phyloP scores from a whole-genome alignment of 306 rosid genomes.

The Castanospermum australe region DNA sequence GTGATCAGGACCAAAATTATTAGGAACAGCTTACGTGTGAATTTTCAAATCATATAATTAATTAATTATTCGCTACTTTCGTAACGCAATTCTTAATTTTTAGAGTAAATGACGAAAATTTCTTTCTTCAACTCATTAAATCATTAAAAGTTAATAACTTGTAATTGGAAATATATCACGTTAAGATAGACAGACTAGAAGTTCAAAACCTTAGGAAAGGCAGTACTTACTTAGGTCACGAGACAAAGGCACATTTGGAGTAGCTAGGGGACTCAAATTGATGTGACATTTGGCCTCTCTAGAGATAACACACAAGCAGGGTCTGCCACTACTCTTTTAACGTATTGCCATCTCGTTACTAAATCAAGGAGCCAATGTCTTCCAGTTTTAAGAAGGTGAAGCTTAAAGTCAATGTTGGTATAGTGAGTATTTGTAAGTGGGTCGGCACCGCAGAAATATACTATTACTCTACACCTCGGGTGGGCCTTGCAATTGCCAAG shows the following conservation, averaged over 20 bases:
- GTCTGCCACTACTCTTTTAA: background rate
- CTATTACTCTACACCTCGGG: background rate
- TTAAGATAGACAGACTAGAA: background rate
- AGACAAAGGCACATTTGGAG: background rate
- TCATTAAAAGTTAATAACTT: no score
- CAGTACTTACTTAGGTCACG: background rate
- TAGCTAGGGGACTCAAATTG: background rate
- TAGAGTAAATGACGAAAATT: no score
- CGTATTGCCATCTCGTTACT: background rate
- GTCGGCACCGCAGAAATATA: background rate
- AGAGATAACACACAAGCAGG: background rate
- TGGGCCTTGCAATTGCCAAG: background rate
- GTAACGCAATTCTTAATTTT: no score
- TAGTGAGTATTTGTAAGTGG: background rate
- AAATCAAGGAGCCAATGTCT: constrained; percentile 25
- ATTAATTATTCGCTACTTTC: no score
- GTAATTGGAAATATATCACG: no score
- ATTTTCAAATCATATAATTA: no score
- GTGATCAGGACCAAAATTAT: no score
- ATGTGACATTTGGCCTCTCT: constrained; percentile 16
- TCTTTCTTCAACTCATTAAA: no score
- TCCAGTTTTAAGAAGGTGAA: background rate
- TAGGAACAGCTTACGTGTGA: no score
- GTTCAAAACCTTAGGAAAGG: background rate
- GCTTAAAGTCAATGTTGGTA: background rate